phyloP scores from a whole-genome alignment of 1,139 yeast genomes.

The Pichia sp. region DNA sequence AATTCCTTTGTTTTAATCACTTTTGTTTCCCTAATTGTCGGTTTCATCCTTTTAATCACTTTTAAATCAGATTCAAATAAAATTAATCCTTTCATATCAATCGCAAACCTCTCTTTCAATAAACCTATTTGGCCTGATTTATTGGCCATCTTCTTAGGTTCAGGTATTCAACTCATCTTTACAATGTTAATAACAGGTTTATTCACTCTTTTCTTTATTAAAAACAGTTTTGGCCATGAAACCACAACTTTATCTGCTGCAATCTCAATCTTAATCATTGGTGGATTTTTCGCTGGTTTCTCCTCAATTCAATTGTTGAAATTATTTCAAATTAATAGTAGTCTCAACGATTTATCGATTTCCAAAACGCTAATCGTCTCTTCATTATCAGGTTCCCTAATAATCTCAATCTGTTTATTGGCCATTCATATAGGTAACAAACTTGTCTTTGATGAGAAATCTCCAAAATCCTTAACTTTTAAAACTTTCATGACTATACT shows the following conservation, averaged over 20 bases:
- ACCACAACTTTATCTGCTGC: constrained; percentile 62
- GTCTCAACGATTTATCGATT: constrained; percentile 18
- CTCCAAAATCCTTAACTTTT: constrained; percentile 73
- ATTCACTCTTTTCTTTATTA: constrained; percentile 51
- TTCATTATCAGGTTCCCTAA: constrained; percentile 48
- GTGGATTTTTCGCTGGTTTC: constrained; percentile 71
- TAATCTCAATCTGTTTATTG: constrained; percentile 53
- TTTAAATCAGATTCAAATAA: constrained; percentile 17
- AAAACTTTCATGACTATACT: constrained; percentile 58
- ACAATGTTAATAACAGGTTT: constrained; percentile 55
- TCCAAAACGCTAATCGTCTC: constrained; percentile 30
- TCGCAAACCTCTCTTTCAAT: constrained; percentile 47
- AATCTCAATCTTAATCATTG: constrained; percentile 51
- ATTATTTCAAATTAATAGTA: constrained; percentile 32
- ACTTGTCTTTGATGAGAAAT: constrained; percentile 69
- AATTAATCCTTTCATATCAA: constrained; percentile 5
- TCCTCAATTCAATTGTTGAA: constrained; percentile 58
- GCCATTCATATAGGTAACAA: constrained; percentile 53
- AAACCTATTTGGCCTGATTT: constrained; percentile 41
- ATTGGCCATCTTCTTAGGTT: constrained; percentile 54
- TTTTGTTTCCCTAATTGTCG: constrained; percentile 53
- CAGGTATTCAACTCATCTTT: constrained; percentile 66
- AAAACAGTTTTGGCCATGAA: constrained; percentile 37
- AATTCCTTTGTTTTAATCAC: constrained; percentile 58
- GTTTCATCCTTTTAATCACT: constrained; percentile 51